Evolutionary conservation across 2,329 filamentous ascomycete genomes (phyloP), one percentile per base, ranked within the genome.

Genomic region (Colletotrichum liriopes): DNA sequence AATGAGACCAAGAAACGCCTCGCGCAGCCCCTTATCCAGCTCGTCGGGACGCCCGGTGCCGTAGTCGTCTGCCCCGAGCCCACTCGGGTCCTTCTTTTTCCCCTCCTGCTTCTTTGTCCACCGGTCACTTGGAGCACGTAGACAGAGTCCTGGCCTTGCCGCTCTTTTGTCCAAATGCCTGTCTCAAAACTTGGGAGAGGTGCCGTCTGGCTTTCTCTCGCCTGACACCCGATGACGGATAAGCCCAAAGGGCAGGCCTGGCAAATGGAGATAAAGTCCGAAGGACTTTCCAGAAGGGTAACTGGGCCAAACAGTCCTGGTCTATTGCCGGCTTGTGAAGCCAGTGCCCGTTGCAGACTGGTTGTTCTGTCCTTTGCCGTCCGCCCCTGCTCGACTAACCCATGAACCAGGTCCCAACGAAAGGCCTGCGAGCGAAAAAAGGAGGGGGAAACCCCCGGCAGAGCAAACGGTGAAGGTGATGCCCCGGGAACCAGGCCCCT

Each of bases 11-110:
- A 54, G n/a, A 60, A 70, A 60, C 67, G 67, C 67, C 67, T 69
- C 60, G 43, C 67, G 65, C 67, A 69, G 67, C 67, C 62, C 65
- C 67, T 55, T n/a, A 70, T 66, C 67, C 67, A 70, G 67, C 54
- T 66, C 54, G 67, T 66, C 67, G 67, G 67, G 61, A 70, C 67
- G 62, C 67, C 67, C 62, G 67, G 62, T 60, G 55, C 37, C 39
- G 59, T n/a, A 58, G 23, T 43, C 11, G 16, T 64, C 61, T 49
- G 11, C 37, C 23, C 32, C 51, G 37, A 59, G 16, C 54, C 55
- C 55, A 47, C 49, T 23, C 47, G 4, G 41, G 14, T 23, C 29
- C 32, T 26, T 55, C 39, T 55, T 60, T 32, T 54, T 59, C 51
- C 51, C 49, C 56, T 41, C 43, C 29, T 32, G 26, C 26, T 47